Conservation (phyloP, 73 alveolate genomes). For the Paramecium pentaurelia region DNA sequence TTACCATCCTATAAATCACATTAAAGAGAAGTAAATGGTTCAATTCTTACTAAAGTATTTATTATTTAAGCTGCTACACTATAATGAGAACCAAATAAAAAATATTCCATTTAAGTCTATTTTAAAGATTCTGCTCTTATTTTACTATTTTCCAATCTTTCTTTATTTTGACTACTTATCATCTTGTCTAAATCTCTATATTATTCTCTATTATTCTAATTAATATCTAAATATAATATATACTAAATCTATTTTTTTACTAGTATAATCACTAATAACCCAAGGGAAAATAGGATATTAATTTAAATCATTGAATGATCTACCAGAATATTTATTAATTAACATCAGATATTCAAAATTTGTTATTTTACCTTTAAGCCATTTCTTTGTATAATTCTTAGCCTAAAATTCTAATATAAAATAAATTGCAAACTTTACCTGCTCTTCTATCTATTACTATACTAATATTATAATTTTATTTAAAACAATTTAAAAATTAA, state of each 20-base stretch:
- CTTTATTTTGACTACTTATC: slow-evolving; percentile 77
- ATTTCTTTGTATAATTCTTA: slow-evolving; percentile 56
- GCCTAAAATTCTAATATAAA: not conserved
- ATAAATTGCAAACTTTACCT: not conserved
- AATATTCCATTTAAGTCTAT: not conserved
- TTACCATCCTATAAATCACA: slow-evolving; percentile 72
- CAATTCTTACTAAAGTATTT: slow-evolving; percentile 71
- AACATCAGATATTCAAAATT: slow-evolving; percentile 91
- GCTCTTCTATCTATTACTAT: slow-evolving; percentile 15
- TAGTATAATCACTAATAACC: slow-evolving; percentile 82
- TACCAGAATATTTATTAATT: slow-evolving; percentile 81
- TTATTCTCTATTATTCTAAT: slow-evolving; percentile 62
- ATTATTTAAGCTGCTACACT: slow-evolving; percentile 68
- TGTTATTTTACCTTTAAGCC: slow-evolving; percentile 91
- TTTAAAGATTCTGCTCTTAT: not conserved
- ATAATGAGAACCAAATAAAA: slow-evolving; percentile 75
- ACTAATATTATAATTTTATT: not conserved
- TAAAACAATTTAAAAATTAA: not conserved
- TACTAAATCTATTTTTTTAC: slow-evolving; percentile 64
- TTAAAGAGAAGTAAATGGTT: slow-evolving; percentile 75
- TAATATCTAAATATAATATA: not conserved
- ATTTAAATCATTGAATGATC: slow-evolving; percentile 88
- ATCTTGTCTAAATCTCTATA: slow-evolving; percentile 78
- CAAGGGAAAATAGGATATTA: slow-evolving; percentile 98
- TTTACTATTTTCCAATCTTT: slow-evolving; percentile 65